These are phyloP conservation scores for Parathielavia appendiculata DNA, from an alignment of 495 filamentous ascomycete species.

Conservation along the genomic window DNA sequence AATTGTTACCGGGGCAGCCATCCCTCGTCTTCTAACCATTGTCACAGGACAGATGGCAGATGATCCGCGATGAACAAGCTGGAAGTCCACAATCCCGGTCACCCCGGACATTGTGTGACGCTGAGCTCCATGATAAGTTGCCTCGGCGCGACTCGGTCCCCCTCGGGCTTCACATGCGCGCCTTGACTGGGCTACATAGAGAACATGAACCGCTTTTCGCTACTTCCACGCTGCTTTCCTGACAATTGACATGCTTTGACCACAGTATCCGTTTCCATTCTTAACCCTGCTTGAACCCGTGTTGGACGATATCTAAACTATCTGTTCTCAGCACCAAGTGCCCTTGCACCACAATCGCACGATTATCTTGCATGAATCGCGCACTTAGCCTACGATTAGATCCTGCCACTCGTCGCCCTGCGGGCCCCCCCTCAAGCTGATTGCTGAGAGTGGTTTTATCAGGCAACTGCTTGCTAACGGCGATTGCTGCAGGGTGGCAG, in stretches of 20 bases:
- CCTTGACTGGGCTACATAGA: background rate
- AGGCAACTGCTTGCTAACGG: background rate
- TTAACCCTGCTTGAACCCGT: background rate
- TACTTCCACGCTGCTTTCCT: background rate
- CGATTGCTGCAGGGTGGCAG: background rate
- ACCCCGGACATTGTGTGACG: slow-evolving; percentile 12
- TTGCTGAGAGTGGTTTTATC: slow-evolving; percentile 15
- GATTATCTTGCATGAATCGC: slow-evolving; percentile 19
- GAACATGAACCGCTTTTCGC: slow-evolving; percentile 3
- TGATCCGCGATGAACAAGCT: slow-evolving; percentile 5
- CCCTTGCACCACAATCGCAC: slow-evolving; percentile 19
- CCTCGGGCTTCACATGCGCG: slow-evolving; percentile 27
- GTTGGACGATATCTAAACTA: background rate
- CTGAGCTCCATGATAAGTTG: background rate
- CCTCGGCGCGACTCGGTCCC: slow-evolving; percentile 24
- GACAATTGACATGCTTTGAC: too few relatives aligned
- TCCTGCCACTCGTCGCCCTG: slow-evolving; percentile 9
- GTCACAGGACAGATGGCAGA: slow-evolving; percentile 1
- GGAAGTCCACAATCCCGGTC: slow-evolving; percentile 1
- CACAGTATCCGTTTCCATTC: background rate
- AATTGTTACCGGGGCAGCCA: background rate
- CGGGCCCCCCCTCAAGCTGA: slow-evolving; percentile 15
- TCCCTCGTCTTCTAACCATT: background rate
- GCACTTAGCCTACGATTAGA: slow-evolving; percentile 9
- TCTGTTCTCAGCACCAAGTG: background rate